These are phyloP conservation scores for Verticillium tricorpus DNA, from an alignment of 2,329 filamentous ascomycete species.

Conservation along the genomic window DNA sequence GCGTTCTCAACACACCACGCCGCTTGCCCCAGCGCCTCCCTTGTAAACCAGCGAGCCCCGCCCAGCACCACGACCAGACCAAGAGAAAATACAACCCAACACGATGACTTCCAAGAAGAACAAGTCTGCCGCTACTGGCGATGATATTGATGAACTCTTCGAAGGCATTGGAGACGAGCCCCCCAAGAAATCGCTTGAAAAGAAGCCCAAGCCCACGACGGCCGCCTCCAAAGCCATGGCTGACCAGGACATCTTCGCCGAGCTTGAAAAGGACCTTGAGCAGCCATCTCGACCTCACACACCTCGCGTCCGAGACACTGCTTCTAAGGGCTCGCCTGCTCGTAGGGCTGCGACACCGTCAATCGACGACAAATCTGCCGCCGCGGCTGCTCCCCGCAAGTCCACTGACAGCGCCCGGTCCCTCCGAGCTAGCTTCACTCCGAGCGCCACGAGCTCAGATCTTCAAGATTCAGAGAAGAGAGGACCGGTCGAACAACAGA, in stretches of 20 bases:
- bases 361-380: conserved; percentile 58
- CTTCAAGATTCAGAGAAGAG: conserved; percentile 54
- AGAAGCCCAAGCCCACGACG: conserved; percentile 41
- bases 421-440: conserved; percentile 67
- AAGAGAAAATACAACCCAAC: conserved; percentile 3
- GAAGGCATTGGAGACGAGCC: conserved; percentile 54
- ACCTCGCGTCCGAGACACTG: conserved; percentile 61
- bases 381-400: conserved; percentile 48
- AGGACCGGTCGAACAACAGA: conserved; percentile 37
- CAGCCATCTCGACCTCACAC: conserved; percentile 76
- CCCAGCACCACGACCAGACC: conserved; percentile 2
- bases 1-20: not conserved
- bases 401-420: conserved; percentile 74
- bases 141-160: conserved; percentile 63
- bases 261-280: conserved; percentile 64
- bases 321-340: conserved; percentile 39
- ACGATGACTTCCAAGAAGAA: conserved; percentile 58
- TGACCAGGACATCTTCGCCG: conserved; percentile 77
- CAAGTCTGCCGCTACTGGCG: conserved; percentile 51
- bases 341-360: conserved; percentile 47
- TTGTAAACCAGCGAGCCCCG: not conserved
- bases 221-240: conserved; percentile 42
- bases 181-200: conserved; percentile 41
- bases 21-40: not conserved
- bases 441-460: conserved; percentile 61